Conservation (phyloP, 2,329 filamentous ascomycete species). For the Diaporthe capsici region DNA sequence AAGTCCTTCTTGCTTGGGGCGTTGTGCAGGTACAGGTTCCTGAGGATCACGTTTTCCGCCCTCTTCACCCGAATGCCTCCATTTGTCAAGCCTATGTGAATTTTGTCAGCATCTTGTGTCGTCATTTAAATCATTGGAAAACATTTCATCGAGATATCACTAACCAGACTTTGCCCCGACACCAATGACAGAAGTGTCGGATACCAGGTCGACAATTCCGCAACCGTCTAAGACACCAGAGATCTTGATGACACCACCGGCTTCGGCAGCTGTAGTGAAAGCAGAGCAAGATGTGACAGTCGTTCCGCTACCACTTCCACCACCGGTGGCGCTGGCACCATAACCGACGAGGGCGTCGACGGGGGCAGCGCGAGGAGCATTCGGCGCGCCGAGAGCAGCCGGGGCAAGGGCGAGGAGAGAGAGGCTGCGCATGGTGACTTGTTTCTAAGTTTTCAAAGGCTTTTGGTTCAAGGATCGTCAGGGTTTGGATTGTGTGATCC, state of each 20-base stretch:
- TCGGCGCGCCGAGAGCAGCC: conserved; percentile 26
- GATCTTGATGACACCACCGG: conserved; percentile 60
- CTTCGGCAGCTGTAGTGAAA: conserved; percentile 54
- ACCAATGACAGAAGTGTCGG: conserved; percentile 67
- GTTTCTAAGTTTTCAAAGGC: neutral
- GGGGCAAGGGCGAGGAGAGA: conserved; percentile 41
- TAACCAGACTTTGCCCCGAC: conserved; percentile 58
- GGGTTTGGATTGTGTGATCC: neutral
- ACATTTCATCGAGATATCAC: conserved; percentile 5
- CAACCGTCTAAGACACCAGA: conserved; percentile 59
- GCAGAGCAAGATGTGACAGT: conserved; percentile 61
- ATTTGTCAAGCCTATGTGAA: conserved; percentile 54
- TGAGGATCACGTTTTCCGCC: conserved; percentile 68
- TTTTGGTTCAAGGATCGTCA: neutral
- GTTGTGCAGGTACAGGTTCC: conserved; percentile 67
- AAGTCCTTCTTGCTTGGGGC: conserved; percentile 64
- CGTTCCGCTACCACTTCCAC: conserved; percentile 58
- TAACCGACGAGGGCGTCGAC: conserved; percentile 51
- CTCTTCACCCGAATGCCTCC: conserved; percentile 63
- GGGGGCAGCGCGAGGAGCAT: conserved; percentile 41
- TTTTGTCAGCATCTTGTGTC: neutral
- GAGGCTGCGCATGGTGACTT: conserved; percentile 42
- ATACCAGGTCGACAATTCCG: conserved; percentile 59
- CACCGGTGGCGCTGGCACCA: conserved; percentile 59
- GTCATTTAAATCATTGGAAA: neutral